phyloP scores from a whole-genome alignment of 305 asterid genomes.

The Stenogyne calaminthoides region DNA sequence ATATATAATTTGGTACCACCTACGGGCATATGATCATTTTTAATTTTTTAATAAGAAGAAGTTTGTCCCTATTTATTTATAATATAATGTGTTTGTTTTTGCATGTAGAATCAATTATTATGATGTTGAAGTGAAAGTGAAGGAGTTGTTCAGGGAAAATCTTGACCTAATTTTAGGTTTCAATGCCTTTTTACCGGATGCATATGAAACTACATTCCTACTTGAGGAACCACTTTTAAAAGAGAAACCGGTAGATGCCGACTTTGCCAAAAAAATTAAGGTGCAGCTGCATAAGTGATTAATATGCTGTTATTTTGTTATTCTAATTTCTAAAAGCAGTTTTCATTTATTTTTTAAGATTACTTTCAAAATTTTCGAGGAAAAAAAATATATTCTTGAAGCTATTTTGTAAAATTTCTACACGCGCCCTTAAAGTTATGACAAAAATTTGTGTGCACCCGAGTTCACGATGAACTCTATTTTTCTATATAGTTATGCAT shows the following conservation, averaged over 20 bases:
- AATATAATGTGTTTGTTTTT: constrained; percentile 8
- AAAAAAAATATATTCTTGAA: no score
- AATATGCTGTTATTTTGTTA: no score
- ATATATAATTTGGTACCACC: no score
- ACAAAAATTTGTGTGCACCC: no score
- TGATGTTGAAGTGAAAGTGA: constrained; percentile 75
- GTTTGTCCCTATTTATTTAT: constrained; percentile 1
- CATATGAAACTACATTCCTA: constrained; percentile 64
- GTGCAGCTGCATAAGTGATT: constrained; percentile 35
- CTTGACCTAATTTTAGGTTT: constrained; percentile 83
- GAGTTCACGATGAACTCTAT: no score
- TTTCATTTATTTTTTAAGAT: no score
- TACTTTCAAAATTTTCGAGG: no score
- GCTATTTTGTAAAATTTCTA: no score
- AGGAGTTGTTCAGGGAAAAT: constrained; percentile 76
- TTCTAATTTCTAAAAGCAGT: no score
- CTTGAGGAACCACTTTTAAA: constrained; percentile 50
- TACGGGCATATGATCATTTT: no score
- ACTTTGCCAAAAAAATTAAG: constrained; percentile 82
- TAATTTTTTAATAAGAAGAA: constrained; percentile 1
- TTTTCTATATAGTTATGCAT: no score
- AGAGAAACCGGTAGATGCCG: constrained; percentile 78
- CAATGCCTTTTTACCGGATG: constrained; percentile 88
- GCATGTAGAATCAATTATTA: constrained; percentile 63
- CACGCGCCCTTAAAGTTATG: no score